Base-by-base conservation (phyloP, 257 asterid species). In the Knoxia roxburghii region DNA sequence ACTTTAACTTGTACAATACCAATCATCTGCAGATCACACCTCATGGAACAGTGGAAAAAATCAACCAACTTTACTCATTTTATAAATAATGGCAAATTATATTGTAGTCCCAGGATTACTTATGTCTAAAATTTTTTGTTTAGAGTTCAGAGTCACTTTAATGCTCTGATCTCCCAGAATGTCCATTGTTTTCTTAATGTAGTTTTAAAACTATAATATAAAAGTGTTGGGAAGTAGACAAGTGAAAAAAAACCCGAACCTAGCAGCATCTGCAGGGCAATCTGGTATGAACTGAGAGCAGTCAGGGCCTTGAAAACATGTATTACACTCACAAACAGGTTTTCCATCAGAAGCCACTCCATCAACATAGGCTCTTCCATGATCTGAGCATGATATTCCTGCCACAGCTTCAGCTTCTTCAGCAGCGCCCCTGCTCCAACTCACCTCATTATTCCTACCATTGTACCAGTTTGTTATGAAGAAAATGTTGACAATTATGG, bases 331-430 rank as follows among this genome's bases (percentile, higher is more conserved):
- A 68, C 97, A 90, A 46, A 80, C 60, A 2, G 85, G 89, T 11
- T 58, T 68, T 0, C 79, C 85, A 45, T 82, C 60, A 32, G n/a
- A 70, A 3, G 27, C 3, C 15, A 67, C 6, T 17, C 95, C 89
- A 81, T 81, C 85, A 70, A 79, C 23, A 71, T 63, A 87, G 30
- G 89, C 88, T 74, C 76, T 78, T 48, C 97, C 97, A 77, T 87
- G 82, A 7, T 84, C 91, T 1, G 94, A 86, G 50, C 95, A 90
- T 12, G 73, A 37, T 2, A 78, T 63, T 4, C 71, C 49, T 0
- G 95, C 95, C 35, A 78, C 86, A 12, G 76, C 74, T 75, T 89
- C 95, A 1, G 97, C 94, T 80, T 86, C 83, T 26, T 65, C 79
- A 4, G 91, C 95, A 26, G 95, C 95, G 37, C 50, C 65, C 65